Conservation (phyloP, 331 rosid species). For the Malus hybrid region DNA sequence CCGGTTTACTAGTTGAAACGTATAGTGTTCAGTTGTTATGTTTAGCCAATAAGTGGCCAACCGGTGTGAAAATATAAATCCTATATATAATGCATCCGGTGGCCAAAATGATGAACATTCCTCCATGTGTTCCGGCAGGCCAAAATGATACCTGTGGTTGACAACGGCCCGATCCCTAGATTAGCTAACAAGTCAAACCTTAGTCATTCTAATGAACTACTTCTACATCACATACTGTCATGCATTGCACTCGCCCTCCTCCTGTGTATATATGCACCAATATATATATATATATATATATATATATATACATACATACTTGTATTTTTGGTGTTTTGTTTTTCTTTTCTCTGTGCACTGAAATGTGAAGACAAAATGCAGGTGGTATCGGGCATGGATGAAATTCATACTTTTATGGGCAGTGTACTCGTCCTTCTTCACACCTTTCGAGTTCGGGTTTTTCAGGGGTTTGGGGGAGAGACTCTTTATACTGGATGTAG, state of each 20-base stretch:
- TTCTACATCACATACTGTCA: neutral
- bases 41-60: neutral
- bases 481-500: conserved; percentile 67
- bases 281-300: neutral
- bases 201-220: neutral
- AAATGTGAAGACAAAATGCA: conserved; percentile 19
- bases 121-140: neutral
- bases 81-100: neutral
- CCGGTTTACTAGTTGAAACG: neutral
- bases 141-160: neutral
- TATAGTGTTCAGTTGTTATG: neutral
- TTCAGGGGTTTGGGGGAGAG: conserved; percentile 68
- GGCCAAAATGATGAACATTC: neutral
- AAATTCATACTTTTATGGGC: conserved; percentile 92
- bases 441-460: conserved; percentile 94
- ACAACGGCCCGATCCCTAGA: neutral
- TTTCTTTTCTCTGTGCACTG: neutral
- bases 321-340: neutral
- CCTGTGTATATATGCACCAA: neutral
- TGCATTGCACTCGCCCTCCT: neutral
- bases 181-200: neutral
- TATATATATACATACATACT: too few species aligned
- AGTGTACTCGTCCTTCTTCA: conserved; percentile 92
- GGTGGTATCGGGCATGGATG: conserved; percentile 77
- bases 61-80: neutral